Evolutionary conservation across 768 basidiomycete genomes (phyloP).

Genomic region (Hemileccinum impolitum): DNA sequence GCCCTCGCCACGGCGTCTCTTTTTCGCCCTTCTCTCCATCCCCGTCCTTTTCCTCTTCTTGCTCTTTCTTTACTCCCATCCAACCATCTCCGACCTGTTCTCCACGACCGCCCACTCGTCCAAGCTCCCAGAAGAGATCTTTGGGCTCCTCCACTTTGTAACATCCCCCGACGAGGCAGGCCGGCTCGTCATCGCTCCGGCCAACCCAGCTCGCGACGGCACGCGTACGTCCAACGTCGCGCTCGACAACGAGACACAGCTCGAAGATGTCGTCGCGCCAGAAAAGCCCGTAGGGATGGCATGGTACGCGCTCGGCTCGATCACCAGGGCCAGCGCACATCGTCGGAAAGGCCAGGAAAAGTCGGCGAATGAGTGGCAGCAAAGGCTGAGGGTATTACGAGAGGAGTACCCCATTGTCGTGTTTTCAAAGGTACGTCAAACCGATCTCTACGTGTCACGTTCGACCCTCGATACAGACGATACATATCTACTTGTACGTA

Average conservation of each 20-base stretch:
- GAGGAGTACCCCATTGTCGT: slow-evolving; percentile 63
- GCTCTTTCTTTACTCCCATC: slow-evolving; percentile 38
- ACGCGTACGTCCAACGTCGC: neutral
- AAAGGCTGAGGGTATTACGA: slow-evolving; percentile 41
- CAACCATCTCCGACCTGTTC: slow-evolving; percentile 31
- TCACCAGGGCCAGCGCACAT: neutral
- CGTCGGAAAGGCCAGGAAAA: slow-evolving; percentile 16
- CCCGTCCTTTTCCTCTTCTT: slow-evolving; percentile 35
- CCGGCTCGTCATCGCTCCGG: slow-evolving; percentile 10
- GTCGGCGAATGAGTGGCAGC: slow-evolving; percentile 40
- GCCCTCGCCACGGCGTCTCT: slow-evolving; percentile 36
- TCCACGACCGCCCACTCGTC: slow-evolving; percentile 40
- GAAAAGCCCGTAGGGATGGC: slow-evolving; percentile 46
- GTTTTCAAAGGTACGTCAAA: slow-evolving; percentile 68
- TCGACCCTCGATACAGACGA: neutral
- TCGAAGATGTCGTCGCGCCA: slow-evolving; percentile 42
- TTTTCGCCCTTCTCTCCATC: slow-evolving; percentile 39
- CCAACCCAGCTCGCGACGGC: slow-evolving; percentile 15
- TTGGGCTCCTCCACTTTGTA: slow-evolving; percentile 66
- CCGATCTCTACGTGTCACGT: neutral
- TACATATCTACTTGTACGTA: too few species aligned
- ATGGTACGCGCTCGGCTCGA: slow-evolving; percentile 50
- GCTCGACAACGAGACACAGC: neutral
- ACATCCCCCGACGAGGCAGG: slow-evolving; percentile 35
- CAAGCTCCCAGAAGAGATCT: slow-evolving; percentile 53